Evolutionary conservation across 116 monocot genomes (phyloP), one percentile per base, ranked within the genome.

Genomic region (Zostera marina): DNA sequence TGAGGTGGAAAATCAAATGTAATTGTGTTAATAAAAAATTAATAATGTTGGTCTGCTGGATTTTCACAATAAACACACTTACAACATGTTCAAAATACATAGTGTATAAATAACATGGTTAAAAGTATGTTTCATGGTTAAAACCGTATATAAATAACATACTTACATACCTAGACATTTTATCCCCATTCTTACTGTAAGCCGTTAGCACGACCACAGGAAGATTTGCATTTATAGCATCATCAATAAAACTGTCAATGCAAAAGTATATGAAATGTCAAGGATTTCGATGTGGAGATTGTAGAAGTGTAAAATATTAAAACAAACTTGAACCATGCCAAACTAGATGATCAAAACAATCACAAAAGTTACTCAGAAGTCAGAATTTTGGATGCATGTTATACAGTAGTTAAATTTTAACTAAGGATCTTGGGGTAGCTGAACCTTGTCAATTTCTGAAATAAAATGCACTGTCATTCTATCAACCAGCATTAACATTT

Each of bases 181-280:
- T 79, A 19, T 85, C 88, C 0, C 96, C 96, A 73, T 78, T 73
- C 79, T 72, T 88, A 59, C 85, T 82, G 56, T 85, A 82, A 38
- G 89, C 69, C 14, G 78, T 76, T 59, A 96, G 64, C 67, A 96
- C 68, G 38, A 83, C 70, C 22, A 85, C 67, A 59, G 84, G 89
- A 57, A 96, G 54, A 56, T 72, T 74, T 72, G 78, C 79, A 41
- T 78, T 80, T 24, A 85, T 63, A 68, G 85, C 96, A 70, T 96
- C 89, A 78, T 96, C 96, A 58, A 96, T 80, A 69, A 96, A 96
- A 60, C 96, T 96, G 68, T 61, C 44, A 64, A 40, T n/a, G 46
- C 5, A 70, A 22, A 57, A 23, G 55, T 7, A 47, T 24, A 25
- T 61, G 25, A 7, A 46, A 61, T 21, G 13, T 46, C 45, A 61